These are phyloP conservation scores for Tilletia horrida DNA, from an alignment of 1,284 basidiomycete species.

Conservation along the genomic window DNA sequence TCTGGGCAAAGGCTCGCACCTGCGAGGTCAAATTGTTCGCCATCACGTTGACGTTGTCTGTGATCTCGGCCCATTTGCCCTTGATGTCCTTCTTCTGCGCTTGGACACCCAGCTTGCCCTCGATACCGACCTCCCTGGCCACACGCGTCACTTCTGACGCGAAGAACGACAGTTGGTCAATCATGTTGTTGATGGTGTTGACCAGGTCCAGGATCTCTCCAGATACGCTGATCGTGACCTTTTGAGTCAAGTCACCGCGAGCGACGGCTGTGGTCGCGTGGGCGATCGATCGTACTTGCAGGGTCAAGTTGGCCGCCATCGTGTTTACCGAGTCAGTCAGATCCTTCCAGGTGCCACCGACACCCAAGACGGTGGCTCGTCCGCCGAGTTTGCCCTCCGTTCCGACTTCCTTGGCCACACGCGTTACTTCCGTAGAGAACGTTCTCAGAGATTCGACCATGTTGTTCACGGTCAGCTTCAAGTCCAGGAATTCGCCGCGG, in stretches of 20 bases:
- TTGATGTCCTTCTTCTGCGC: constrained; percentile 95
- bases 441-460: constrained; percentile 55
- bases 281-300: constrained; percentile 92
- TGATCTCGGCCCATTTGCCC: constrained; percentile 98
- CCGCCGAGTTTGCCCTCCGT: constrained; percentile 55
- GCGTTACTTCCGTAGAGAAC: constrained; percentile 55
- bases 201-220: constrained; percentile 91
- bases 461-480: constrained; percentile 54
- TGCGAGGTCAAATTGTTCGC: constrained; percentile 89
- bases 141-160: constrained; percentile 93
- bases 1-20: constrained; percentile 98
- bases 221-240: constrained; percentile 84
- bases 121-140: constrained; percentile 88
- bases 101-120: constrained; percentile 94
- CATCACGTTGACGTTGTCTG: constrained; percentile 64
- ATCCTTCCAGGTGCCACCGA: constrained; percentile 61
- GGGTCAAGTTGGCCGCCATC: constrained; percentile 70
- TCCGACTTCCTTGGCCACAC: constrained; percentile 55
- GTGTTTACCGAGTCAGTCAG: constrained; percentile 72
- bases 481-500: constrained; percentile 52
- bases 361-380: constrained; percentile 53
- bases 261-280: constrained; percentile 94
- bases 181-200: constrained; percentile 63
- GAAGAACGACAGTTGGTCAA: constrained; percentile 67
- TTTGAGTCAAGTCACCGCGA: constrained; percentile 85